phyloP scores from a whole-genome alignment of 345 rosid species.

The Sisymbrium irio region DNA sequence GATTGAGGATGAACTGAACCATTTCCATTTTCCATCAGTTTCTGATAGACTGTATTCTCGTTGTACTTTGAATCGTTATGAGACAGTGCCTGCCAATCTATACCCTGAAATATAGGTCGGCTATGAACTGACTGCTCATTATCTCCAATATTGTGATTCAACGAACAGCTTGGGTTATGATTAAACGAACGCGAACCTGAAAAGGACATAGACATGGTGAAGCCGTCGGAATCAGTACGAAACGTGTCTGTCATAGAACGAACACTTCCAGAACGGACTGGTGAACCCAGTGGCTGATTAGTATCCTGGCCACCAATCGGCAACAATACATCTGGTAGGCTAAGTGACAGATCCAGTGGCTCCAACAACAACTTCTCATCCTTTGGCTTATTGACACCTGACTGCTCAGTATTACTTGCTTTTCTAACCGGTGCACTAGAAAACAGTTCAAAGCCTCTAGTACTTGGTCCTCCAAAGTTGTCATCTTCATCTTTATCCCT shows the following conservation, averaged over 20 bases:
- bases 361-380: slow-evolving; percentile 64
- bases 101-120: slow-evolving; percentile 83
- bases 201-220: slow-evolving; percentile 86
- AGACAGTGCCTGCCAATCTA: slow-evolving; percentile 72
- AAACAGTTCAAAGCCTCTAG: slow-evolving; percentile 85
- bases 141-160: slow-evolving; percentile 81
- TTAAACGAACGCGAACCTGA: slow-evolving; percentile 92
- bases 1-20: slow-evolving; percentile 57
- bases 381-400: slow-evolving; percentile 45
- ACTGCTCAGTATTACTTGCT: slow-evolving; percentile 47
- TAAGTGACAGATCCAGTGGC: slow-evolving; percentile 90
- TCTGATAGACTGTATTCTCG: slow-evolving; percentile 61
- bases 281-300: slow-evolving; percentile 59
- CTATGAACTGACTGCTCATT: slow-evolving; percentile 97
- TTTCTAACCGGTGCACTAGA: slow-evolving; percentile 68
- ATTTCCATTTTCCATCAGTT: slow-evolving; percentile 65
- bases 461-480: slow-evolving; percentile 75
- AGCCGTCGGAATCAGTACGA: slow-evolving; percentile 74
- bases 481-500: slow-evolving; percentile 43
- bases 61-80: slow-evolving; percentile 70
- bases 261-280: slow-evolving; percentile 70
- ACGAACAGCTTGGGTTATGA: slow-evolving; percentile 98
- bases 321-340: slow-evolving; percentile 82
- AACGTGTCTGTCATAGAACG: slow-evolving; percentile 75
- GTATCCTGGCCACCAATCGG: slow-evolving; percentile 67